Percentiles rank a stretch among this genome's conserved stretches.
phyloP scores from a whole-genome alignment of 129 eudicot species.

The Calendula officinalis region DNA sequence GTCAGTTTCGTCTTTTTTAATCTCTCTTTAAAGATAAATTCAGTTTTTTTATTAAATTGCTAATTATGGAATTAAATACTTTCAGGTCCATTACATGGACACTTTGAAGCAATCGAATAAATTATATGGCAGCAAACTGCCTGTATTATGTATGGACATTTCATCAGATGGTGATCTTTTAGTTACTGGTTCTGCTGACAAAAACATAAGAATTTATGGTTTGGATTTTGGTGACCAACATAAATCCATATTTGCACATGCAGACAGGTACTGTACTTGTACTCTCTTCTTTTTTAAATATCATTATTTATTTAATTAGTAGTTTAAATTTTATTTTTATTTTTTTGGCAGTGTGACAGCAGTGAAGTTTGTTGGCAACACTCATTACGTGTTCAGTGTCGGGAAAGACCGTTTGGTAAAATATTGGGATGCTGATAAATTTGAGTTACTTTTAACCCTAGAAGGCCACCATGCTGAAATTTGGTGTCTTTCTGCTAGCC shows the following conservation, averaged over 20 bases:
- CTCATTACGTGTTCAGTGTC: slow-evolving; percentile 92
- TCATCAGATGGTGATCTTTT: slow-evolving; percentile 94
- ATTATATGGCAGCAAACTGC: slow-evolving; percentile 89
- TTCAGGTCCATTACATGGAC: slow-evolving; percentile 88
- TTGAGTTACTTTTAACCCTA: slow-evolving; percentile 92
- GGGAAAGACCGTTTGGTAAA: slow-evolving; percentile 92
- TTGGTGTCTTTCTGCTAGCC: slow-evolving; percentile 86
- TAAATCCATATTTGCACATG: slow-evolving; percentile 93
- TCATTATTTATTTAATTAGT: slow-evolving; percentile 5
- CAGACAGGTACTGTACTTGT: slow-evolving; percentile 85
- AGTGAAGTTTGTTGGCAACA: slow-evolving; percentile 74
- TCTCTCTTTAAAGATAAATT: not conserved
- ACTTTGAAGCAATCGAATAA: slow-evolving; percentile 71
- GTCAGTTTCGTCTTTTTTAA: slow-evolving; percentile 36
- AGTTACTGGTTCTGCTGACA: slow-evolving; percentile 95
- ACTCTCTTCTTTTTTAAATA: not conserved
- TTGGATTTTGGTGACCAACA: slow-evolving; percentile 97
- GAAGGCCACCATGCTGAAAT: slow-evolving; percentile 96
- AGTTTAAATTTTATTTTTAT: slow-evolving; percentile 4
- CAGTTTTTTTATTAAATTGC: not conserved
- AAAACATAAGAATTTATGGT: slow-evolving; percentile 95
- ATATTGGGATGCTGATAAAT: slow-evolving; percentile 99
- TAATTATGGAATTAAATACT: slow-evolving; percentile 2
- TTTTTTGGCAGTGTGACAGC: slow-evolving; percentile 74
- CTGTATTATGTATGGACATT: slow-evolving; percentile 91